Conservation (phyloP, 495 filamentous ascomycete genomes). For the Pyrenopolyporus hunteri region DNA sequence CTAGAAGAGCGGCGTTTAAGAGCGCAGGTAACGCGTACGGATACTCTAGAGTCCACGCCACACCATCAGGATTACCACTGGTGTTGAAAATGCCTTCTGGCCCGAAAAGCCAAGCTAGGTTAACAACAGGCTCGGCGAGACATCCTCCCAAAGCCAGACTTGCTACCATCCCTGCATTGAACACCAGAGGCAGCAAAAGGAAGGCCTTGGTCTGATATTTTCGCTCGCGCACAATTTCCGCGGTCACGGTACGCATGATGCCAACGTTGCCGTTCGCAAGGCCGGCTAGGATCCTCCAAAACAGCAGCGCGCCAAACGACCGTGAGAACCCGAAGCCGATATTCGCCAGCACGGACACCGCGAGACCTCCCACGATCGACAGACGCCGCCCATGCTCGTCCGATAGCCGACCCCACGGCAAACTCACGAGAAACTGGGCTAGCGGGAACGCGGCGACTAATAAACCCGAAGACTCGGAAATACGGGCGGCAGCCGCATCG, state of each 20-base stretch:
- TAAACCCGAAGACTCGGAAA: constrained; percentile 64
- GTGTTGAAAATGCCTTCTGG: constrained; percentile 47
- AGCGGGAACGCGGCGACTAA: constrained; percentile 77
- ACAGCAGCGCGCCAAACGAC: constrained; percentile 71
- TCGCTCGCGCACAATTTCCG: constrained; percentile 68
- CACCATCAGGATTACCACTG: constrained; percentile 37
- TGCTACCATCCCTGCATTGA: constrained; percentile 72
- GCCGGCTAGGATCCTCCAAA: constrained; percentile 71
- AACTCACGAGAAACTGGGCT: constrained; percentile 72
- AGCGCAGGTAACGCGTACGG: constrained; percentile 52
- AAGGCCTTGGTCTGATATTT: constrained; percentile 78
- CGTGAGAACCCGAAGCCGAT: constrained; percentile 75
- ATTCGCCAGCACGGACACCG: constrained; percentile 71
- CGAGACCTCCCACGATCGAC: constrained; percentile 72
- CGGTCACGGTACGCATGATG: constrained; percentile 80
- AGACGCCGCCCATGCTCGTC: constrained; percentile 76
- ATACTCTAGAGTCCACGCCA: constrained; percentile 38
- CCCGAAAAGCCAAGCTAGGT: constrained; percentile 70
- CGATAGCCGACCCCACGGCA: constrained; percentile 77
- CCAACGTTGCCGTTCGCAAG: constrained; percentile 79
- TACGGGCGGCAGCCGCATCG: constrained; percentile 31
- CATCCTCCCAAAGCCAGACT: constrained; percentile 65
- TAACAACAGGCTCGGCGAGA: constrained; percentile 72
- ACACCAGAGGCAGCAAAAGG: constrained; percentile 79
- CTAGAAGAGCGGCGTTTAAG: constrained; percentile 36